Evolutionary conservation across 371 early-diverging fungal genomes (phyloP).

Genomic region (Mortierella sp.): DNA sequence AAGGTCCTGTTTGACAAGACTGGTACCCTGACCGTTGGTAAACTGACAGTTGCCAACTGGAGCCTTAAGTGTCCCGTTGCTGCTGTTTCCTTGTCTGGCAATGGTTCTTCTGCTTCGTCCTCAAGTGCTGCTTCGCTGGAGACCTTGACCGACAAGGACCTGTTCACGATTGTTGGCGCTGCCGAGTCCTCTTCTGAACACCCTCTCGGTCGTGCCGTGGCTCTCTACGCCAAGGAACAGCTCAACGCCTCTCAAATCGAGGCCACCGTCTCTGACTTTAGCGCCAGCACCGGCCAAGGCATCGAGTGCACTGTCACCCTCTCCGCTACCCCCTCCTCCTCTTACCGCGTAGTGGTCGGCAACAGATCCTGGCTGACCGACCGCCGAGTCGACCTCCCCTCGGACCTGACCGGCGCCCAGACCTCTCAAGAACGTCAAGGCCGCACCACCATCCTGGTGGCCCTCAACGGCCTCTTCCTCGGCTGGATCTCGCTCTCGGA

Average conservation of each 20-base stretch:
- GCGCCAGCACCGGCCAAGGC: conserved; percentile 84
- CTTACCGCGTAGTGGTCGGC: conserved; percentile 76
- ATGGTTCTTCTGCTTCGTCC: conserved; percentile 8
- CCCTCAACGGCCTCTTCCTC: conserved; percentile 70
- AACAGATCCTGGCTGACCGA: conserved; percentile 74
- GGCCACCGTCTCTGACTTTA: conserved; percentile 69
- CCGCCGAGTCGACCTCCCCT: conserved; percentile 55
- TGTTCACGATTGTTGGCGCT: conserved; percentile 75
- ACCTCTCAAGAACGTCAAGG: conserved; percentile 72
- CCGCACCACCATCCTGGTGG: conserved; percentile 86
- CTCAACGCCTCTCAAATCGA: conserved; percentile 58
- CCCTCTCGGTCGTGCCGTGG: conserved; percentile 88
- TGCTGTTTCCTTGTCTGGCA: conserved; percentile 20
- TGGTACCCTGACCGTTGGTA: conserved; percentile 93
- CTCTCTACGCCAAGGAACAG: conserved; percentile 66
- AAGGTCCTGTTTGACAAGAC: conserved; percentile 98
- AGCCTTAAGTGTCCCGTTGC: conserved; percentile 22
- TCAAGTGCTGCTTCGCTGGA: conserved; percentile 42
- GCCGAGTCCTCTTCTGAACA: conserved; percentile 92
- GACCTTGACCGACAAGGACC: conserved; percentile 55
- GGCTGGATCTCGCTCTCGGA: conserved; percentile 92
- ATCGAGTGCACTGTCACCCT: conserved; percentile 70
- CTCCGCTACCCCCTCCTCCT: not conserved
- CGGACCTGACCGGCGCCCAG: conserved; percentile 58
- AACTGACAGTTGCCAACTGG: conserved; percentile 78